phyloP scores from a whole-genome alignment of 2,329 filamentous ascomycete species.

The Claviceps pusilla region DNA sequence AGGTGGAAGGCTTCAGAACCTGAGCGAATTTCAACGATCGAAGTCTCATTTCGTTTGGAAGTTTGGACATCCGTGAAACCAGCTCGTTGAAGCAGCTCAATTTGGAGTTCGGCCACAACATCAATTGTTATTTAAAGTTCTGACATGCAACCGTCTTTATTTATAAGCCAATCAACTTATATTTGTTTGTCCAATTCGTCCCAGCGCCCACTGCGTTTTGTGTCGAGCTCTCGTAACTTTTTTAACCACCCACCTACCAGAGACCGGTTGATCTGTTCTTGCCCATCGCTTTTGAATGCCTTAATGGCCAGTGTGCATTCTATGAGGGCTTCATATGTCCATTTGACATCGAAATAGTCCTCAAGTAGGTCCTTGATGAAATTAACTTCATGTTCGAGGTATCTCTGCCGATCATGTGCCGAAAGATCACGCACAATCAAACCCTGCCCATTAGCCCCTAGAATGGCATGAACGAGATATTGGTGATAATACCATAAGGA shows the following conservation, averaged over 20 bases:
- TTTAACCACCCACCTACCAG: conserved; percentile 41
- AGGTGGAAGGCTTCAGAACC: conserved; percentile 4
- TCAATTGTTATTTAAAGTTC: neutral
- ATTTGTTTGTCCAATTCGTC: conserved; percentile 44
- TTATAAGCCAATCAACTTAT: neutral
- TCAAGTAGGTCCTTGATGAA: conserved; percentile 52
- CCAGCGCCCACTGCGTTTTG: conserved; percentile 62
- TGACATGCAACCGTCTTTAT: neutral
- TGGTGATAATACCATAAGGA: conserved; percentile 96
- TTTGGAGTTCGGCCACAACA: neutral
- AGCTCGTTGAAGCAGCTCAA: neutral
- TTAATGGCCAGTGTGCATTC: conserved; percentile 44
- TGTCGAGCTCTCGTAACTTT: conserved; percentile 55
- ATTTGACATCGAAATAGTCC: conserved; percentile 51
- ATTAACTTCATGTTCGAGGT: conserved; percentile 57
- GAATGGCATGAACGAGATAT: conserved; percentile 60
- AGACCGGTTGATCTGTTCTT: conserved; percentile 25
- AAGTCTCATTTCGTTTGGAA: neutral
- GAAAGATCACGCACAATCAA: conserved; percentile 26
- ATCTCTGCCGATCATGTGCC: conserved; percentile 44
- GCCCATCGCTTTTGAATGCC: conserved; percentile 21
- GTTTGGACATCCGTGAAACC: neutral
- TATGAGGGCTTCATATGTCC: conserved; percentile 77
- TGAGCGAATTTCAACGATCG: neutral
- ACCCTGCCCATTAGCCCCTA: conserved; percentile 22